Conservation (phyloP, 805 yeast genomes). For the Yarrowia sp. region DNA sequence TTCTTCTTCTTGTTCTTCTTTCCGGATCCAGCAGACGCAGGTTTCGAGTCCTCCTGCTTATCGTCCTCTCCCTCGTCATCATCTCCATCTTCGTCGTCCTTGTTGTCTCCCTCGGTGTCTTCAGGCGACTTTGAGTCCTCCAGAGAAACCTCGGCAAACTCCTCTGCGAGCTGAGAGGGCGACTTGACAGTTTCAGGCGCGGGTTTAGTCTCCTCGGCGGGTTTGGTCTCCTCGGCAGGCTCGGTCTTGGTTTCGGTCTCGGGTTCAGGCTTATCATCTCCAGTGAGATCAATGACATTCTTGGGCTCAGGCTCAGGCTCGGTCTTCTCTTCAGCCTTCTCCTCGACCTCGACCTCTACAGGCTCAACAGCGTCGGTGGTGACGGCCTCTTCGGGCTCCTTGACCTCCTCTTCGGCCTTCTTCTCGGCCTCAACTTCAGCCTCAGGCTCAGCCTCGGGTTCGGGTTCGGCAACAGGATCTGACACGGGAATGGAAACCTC, state of each 20-base stretch:
- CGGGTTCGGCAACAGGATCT: slow-evolving; percentile 4
- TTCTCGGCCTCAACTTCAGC: slow-evolving; percentile 7
- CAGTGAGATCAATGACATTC: background rate
- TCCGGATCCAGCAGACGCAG: slow-evolving; percentile 39
- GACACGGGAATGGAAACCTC: slow-evolving; percentile 1
- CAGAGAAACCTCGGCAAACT: slow-evolving; percentile 37
- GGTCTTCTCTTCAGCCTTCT: background rate
- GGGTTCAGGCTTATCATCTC: background rate
- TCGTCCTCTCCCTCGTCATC: slow-evolving; percentile 40
- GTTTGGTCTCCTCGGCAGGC: slow-evolving; percentile 41
- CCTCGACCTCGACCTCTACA: background rate
- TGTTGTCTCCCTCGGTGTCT: slow-evolving; percentile 40
- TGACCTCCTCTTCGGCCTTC: slow-evolving; percentile 12
- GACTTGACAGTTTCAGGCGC: too few relatives aligned
- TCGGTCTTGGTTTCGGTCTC: slow-evolving; percentile 11
- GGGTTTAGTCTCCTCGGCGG: background rate
- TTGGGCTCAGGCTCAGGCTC: background rate
- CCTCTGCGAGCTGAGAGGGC: too few relatives aligned
- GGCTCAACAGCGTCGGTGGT: slow-evolving; percentile 11
- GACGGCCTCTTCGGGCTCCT: slow-evolving; percentile 18
- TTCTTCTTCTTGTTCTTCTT: slow-evolving; percentile 40
- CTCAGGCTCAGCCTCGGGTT: background rate
- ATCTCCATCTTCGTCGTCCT: slow-evolving; percentile 28
- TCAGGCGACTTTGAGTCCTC: slow-evolving; percentile 38
- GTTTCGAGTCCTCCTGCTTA: slow-evolving; percentile 36